Conservation (phyloP, 768 basidiomycete genomes). For the Rhodosporidiobolus sp. region DNA sequence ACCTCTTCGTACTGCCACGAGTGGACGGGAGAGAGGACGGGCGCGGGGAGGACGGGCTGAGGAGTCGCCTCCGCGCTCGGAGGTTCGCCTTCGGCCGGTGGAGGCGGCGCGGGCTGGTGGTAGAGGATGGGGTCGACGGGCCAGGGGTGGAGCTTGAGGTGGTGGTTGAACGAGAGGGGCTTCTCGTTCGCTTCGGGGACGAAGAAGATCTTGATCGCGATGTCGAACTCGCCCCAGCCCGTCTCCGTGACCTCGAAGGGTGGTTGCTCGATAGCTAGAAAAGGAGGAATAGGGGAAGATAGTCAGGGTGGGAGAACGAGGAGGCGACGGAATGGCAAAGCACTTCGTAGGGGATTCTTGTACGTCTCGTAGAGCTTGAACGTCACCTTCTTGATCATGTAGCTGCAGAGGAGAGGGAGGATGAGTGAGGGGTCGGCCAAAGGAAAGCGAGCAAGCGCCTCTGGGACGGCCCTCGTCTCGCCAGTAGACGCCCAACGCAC, state of each 20-base stretch:
- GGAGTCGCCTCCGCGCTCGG: neutral
- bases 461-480: too few species aligned
- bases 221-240: conserved; percentile 99
- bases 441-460: too few species aligned
- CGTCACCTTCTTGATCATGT: conserved; percentile 91
- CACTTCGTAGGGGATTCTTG: conserved; percentile 81
- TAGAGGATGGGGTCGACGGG: conserved; percentile 39
- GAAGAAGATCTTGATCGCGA: conserved; percentile 87
- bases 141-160: conserved; percentile 94
- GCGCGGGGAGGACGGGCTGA: neutral
- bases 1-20: conserved; percentile 99
- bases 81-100: conserved; percentile 7
- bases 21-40: conserved; percentile 58
- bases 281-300: conserved; percentile 2
- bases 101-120: conserved; percentile 9
- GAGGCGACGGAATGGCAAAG: neutral
- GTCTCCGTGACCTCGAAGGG: conserved; percentile 96
- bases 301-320: neutral
- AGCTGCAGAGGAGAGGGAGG: conserved; percentile 50
- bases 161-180: conserved; percentile 78
- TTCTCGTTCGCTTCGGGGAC: conserved; percentile 87
- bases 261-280: conserved; percentile 77
- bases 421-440: neutral
- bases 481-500: neutral
- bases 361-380: conserved; percentile 99